Evolutionary conservation across 371 early-diverging fungal genomes (phyloP).

Genomic region (Coemansia sp.): DNA sequence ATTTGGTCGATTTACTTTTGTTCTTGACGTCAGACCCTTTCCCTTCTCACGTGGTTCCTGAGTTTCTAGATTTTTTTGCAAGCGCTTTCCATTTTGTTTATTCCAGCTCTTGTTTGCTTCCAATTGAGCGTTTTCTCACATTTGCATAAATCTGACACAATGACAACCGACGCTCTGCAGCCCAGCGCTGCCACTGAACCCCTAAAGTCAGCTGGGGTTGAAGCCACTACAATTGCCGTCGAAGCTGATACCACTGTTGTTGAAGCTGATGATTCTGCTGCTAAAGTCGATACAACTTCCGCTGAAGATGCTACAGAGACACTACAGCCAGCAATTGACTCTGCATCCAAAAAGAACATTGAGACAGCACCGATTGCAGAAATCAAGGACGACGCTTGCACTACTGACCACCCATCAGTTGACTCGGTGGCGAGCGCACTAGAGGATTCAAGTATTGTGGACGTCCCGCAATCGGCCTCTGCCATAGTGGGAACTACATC

Average conservation of each 20-base stretch:
- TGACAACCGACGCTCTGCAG: background rate
- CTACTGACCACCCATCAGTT: background rate
- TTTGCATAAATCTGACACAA: background rate
- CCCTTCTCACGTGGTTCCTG: background rate
- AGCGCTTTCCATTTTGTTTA: no score
- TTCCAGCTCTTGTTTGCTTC: background rate
- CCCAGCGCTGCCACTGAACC: background rate
- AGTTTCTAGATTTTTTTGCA: background rate
- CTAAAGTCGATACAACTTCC: background rate
- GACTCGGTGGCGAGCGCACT: slow-evolving; percentile 8
- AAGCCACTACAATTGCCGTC: background rate
- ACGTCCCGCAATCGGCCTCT: background rate
- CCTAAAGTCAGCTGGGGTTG: background rate
- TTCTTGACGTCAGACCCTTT: background rate
- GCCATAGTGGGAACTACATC: background rate
- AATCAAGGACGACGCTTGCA: background rate
- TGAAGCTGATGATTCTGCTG: background rate
- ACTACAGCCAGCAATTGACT: background rate
- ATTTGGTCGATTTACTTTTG: background rate
- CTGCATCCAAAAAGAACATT: background rate
- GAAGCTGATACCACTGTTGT: background rate
- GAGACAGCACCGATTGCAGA: slow-evolving; percentile 2
- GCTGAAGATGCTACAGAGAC: background rate
- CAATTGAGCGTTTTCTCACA: background rate
- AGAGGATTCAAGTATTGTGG: slow-evolving; percentile 2